Conservation (phyloP, 345 rosid genomes). For the Raphanus raphanistrum region DNA sequence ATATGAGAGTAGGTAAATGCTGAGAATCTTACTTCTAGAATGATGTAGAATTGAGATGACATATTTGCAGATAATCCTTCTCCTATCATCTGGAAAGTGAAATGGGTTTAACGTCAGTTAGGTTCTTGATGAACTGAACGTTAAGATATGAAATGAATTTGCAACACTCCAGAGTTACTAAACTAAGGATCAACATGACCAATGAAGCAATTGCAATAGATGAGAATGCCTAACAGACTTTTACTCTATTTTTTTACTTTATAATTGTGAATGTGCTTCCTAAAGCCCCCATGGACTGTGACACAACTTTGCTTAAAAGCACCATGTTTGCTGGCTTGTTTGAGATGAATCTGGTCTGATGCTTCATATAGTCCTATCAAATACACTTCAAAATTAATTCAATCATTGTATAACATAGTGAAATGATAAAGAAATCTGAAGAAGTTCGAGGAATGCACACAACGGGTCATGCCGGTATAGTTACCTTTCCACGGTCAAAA, state of each 20-base stretch:
- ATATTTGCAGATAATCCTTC: slow-evolving; percentile 79
- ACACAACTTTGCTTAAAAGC: slow-evolving; percentile 87
- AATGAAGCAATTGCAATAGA: neutral
- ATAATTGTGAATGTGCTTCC: slow-evolving; percentile 91
- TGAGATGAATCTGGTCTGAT: slow-evolving; percentile 87
- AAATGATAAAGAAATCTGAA: slow-evolving; percentile 11
- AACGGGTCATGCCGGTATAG: neutral
- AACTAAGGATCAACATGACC: neutral
- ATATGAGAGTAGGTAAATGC: neutral
- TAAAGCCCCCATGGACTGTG: slow-evolving; percentile 92
- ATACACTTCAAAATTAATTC: slow-evolving; percentile 5
- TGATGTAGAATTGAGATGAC: slow-evolving; percentile 68
- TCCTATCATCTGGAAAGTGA: slow-evolving; percentile 77
- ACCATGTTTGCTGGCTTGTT: slow-evolving; percentile 84
- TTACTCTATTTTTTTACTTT: slow-evolving; percentile 52
- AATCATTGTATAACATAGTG: neutral
- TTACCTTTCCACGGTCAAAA: slow-evolving; percentile 88
- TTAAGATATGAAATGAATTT: too few relatives aligned
- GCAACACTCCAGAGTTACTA: too few relatives aligned
- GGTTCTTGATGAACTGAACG: neutral
- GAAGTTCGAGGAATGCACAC: neutral
- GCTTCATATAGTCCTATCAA: slow-evolving; percentile 70
- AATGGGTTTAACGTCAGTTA: neutral
- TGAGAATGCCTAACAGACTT: neutral
- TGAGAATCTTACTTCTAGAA: slow-evolving; percentile 60